Evolutionary conservation across 108 stramenopile species (phyloP).

Genomic region (Mediolabrus comicus): DNA sequence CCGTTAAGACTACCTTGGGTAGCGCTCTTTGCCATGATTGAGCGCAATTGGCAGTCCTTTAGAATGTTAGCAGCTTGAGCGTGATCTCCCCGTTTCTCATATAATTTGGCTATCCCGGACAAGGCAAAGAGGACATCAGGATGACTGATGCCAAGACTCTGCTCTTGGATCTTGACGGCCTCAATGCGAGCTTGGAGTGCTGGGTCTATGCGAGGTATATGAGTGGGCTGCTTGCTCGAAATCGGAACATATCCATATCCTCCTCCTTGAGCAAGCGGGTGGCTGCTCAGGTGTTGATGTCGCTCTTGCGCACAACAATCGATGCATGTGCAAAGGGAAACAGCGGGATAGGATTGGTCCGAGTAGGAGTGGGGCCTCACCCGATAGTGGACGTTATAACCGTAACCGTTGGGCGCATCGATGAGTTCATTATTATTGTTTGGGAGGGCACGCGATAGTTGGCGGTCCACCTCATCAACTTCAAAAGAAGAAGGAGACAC

Average conservation of each 20-base stretch:
- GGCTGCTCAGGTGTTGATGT: background rate
- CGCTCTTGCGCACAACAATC: background rate
- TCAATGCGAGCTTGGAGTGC: slow-evolving; percentile 40
- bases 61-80: slow-evolving; percentile 10
- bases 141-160: slow-evolving; percentile 38
- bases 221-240: background rate
- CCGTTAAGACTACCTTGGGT: background rate
- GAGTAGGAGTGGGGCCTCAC: background rate
- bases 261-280: background rate
- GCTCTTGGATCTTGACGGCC: slow-evolving; percentile 43
- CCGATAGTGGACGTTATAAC: background rate
- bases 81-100: slow-evolving; percentile 25
- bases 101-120: slow-evolving; percentile 31
- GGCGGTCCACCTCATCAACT: no score
- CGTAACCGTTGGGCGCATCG: background rate
- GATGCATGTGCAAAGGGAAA: background rate
- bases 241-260: background rate
- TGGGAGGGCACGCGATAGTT: background rate
- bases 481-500: background rate
- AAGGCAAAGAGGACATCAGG: slow-evolving; percentile 58
- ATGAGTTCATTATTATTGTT: background rate
- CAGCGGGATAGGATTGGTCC: background rate
- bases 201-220: slow-evolving; percentile 4
- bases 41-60: slow-evolving; percentile 26
- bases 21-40: slow-evolving; percentile 11